Percentiles rank a stretch among this genome's conserved stretches.
Conservation (phyloP, 1,284 basidiomycete genomes). For the Cutaneotrichosporon sp. region DNA sequence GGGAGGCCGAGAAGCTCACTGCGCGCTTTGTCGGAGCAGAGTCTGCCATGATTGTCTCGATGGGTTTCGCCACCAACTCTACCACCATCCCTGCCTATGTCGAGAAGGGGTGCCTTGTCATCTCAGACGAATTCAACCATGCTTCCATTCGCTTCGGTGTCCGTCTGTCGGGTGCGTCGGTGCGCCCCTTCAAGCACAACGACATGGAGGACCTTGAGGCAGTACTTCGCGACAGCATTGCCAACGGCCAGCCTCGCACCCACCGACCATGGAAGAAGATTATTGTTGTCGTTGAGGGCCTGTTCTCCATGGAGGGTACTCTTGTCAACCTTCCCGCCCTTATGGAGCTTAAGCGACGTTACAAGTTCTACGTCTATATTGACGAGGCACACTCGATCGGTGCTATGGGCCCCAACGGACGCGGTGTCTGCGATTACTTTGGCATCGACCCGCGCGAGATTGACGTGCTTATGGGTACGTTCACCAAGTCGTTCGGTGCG, state of each 20-base stretch:
- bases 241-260: constrained; percentile 94
- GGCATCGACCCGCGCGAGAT: constrained; percentile 72
- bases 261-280: constrained; percentile 99
- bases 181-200: constrained; percentile 96
- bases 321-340: constrained; percentile 78
- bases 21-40: constrained; percentile 86
- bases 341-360: constrained; percentile 84
- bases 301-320: constrained; percentile 98
- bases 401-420: constrained; percentile 86
- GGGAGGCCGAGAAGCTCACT: constrained; percentile 77
- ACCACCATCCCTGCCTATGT: constrained; percentile 90
- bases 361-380: constrained; percentile 97
- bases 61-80: constrained; percentile 98
- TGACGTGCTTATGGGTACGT: constrained; percentile 97
- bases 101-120: constrained; percentile 85
- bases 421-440: constrained; percentile 95
- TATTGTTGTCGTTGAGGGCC: constrained; percentile 85
- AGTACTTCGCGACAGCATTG: constrained; percentile 84
- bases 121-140: constrained; percentile 97
- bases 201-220: constrained; percentile 79
- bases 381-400: constrained; percentile 98
- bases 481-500: constrained; percentile 98
- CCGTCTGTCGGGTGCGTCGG: constrained; percentile 78
- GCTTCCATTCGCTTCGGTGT: constrained; percentile 92
- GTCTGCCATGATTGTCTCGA: constrained; percentile 82